A percentile compares a stretch with the other conserved stretches of the same genome.
phyloP scores from a whole-genome alignment of 2,329 filamentous ascomycete genomes.

The Davidsoniella australis region DNA sequence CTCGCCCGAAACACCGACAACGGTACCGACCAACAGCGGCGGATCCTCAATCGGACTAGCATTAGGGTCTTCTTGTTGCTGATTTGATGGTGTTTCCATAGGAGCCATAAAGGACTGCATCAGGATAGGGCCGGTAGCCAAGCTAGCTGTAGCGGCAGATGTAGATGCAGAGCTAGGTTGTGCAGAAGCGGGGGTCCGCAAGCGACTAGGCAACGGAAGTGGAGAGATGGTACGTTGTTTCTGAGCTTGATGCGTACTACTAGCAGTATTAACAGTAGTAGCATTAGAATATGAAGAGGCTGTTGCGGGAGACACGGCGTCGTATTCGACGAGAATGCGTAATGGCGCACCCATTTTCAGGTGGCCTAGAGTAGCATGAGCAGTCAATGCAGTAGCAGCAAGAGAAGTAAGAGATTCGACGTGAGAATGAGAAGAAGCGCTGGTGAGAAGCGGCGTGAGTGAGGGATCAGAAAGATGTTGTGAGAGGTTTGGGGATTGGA shows the following conservation, averaged over 20 bases:
- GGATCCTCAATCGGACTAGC: constrained; percentile 17
- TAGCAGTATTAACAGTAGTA: not conserved
- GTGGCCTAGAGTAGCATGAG: constrained; percentile 34
- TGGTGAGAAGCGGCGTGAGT: constrained; percentile 40
- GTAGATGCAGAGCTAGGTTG: not conserved
- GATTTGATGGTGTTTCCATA: not conserved
- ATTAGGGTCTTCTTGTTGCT: constrained; percentile 17
- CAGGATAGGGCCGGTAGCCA: constrained; percentile 5
- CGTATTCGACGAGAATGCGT: constrained; percentile 38
- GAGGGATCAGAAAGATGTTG: constrained; percentile 40
- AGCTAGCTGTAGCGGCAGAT: not conserved
- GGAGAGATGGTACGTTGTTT: not conserved
- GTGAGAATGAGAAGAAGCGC: constrained; percentile 26
- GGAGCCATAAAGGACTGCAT: constrained; percentile 12
- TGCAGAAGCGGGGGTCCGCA: not conserved
- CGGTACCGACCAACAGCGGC: constrained; percentile 36
- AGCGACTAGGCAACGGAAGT: not conserved
- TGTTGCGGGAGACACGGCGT: not conserved
- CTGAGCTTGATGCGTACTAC: not conserved
- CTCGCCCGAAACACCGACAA: constrained; percentile 32
- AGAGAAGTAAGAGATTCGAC: constrained; percentile 35
- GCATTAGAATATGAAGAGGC: not conserved
- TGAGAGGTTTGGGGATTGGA: constrained; percentile 16
- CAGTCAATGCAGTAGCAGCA: constrained; percentile 33
- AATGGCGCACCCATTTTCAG: constrained; percentile 35